A percentile compares a stretch with the other conserved stretches of the same genome.
These are phyloP conservation scores for Drechmeria coniospora DNA, from an alignment of 2,329 filamentous ascomycete genomes.

Conservation along the genomic window DNA sequence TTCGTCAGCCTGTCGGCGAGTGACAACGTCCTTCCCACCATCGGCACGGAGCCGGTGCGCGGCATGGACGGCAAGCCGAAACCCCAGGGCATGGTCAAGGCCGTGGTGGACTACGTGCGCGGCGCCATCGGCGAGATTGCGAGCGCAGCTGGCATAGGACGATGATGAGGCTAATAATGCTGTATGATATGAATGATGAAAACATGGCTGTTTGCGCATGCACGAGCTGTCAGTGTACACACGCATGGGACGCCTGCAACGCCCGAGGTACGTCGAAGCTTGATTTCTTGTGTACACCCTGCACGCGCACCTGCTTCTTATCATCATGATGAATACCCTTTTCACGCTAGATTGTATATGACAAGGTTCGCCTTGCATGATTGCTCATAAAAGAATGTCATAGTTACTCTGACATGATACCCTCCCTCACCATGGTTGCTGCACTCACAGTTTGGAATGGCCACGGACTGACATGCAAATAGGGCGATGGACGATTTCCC, in stretches of 20 bases:
- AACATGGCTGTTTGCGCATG: neutral
- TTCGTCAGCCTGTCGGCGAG: constrained; percentile 90
- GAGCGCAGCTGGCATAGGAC: constrained; percentile 11
- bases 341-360: constrained; percentile 34
- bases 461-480: neutral
- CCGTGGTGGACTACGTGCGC: constrained; percentile 42
- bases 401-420: constrained; percentile 19
- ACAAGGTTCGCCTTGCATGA: constrained; percentile 20
- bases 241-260: neutral
- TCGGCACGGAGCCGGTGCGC: constrained; percentile 50
- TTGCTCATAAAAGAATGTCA: constrained; percentile 13
- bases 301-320: neutral
- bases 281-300: neutral
- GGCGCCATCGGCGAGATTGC: constrained; percentile 33
- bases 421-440: neutral
- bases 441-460: neutral
- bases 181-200: neutral
- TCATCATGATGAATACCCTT: constrained; percentile 23
- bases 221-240: too few species aligned
- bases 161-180: constrained; percentile 5
- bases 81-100: constrained; percentile 51
- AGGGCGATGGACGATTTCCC: neutral
- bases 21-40: constrained; percentile 87
- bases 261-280: constrained; percentile 2
- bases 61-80: constrained; percentile 31